Conservation (phyloP, 192 early-diverging fungal species). For the Coemansia sp. region DNA sequence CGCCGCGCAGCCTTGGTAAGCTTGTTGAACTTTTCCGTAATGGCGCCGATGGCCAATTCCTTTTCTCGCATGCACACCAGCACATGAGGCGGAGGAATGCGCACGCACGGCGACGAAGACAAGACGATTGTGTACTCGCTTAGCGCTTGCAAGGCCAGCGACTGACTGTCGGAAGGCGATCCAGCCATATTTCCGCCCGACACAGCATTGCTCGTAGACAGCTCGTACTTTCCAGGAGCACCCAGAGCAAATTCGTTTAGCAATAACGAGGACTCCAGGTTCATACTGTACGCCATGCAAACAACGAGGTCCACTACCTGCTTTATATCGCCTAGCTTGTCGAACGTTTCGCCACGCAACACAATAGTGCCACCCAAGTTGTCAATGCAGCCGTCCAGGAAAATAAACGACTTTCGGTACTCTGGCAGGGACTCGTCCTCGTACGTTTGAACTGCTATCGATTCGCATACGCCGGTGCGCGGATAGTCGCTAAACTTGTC, state of each 20-base stretch:
- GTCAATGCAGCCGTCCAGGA: constrained; percentile 83
- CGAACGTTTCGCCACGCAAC: constrained; percentile 78
- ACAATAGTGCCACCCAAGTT: constrained; percentile 86
- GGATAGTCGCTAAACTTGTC: constrained; percentile 76
- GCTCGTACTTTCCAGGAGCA: constrained; percentile 38
- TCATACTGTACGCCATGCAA: constrained; percentile 85
- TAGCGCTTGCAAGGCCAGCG: constrained; percentile 56
- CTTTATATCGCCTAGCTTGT: constrained; percentile 75
- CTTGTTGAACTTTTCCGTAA: constrained; percentile 37
- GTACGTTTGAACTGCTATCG: constrained; percentile 79
- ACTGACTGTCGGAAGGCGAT: constrained; percentile 11
- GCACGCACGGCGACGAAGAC: constrained; percentile 87
- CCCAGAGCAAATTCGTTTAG: constrained; percentile 75
- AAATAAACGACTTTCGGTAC: constrained; percentile 82
- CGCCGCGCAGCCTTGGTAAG: constrained; percentile 25
- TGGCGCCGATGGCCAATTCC: constrained; percentile 51
- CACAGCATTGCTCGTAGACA: not conserved
- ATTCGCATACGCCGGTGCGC: constrained; percentile 76
- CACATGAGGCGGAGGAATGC: constrained; percentile 84
- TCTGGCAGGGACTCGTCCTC: constrained; percentile 81
- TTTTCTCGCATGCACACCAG: constrained; percentile 66
- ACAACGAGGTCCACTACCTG: constrained; percentile 81
- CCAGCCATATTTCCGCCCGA: not conserved
- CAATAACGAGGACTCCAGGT: constrained; percentile 82
- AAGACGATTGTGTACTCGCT: constrained; percentile 73